Evolutionary conservation across 2,329 filamentous ascomycete genomes (phyloP).

Genomic region (Parastagonospora nodorum): DNA sequence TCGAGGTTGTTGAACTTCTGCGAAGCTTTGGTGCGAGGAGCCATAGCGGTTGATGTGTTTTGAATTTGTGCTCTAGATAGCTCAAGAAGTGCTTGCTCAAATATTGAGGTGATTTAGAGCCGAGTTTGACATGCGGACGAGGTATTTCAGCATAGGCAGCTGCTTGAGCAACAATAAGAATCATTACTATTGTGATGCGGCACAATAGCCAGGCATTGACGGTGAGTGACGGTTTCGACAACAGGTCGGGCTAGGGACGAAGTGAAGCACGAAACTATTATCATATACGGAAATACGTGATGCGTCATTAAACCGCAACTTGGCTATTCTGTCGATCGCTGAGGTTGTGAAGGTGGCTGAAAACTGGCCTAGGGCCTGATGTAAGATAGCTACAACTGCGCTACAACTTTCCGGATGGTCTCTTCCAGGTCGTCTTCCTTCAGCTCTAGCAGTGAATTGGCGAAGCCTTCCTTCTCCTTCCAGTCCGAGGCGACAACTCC

Average conservation of each 20-base stretch:
- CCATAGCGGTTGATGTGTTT: background rate
- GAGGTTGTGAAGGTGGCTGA: background rate
- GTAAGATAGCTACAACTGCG: constrained; percentile 4
- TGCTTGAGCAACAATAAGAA: too few species aligned
- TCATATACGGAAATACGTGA: too few species aligned
- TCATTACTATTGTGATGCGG: too few species aligned
- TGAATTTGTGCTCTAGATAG: background rate
- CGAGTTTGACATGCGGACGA: too few species aligned
- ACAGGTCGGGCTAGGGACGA: too few species aligned
- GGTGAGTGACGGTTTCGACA: too few species aligned
- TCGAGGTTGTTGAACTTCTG: constrained; percentile 46
- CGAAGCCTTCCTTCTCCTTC: constrained; percentile 36
- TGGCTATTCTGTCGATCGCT: background rate
- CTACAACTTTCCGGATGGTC: constrained; percentile 32
- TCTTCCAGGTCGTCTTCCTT: constrained; percentile 39
- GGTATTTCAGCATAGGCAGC: too few species aligned
- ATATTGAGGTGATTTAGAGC: background rate
- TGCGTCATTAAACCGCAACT: background rate
- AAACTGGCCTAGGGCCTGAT: too few species aligned
- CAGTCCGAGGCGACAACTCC: constrained; percentile 43
- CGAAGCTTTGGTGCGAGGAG: constrained; percentile 30
- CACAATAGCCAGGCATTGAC: too few species aligned
- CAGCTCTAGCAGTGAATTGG: constrained; percentile 39
- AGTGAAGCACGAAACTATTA: too few species aligned
- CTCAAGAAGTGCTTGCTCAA: background rate